Percentiles rank a stretch among this genome's conserved stretches.
These are phyloP conservation scores for Cyclotella distinguenda DNA, from an alignment of 108 stramenopile species.

Conservation along the genomic window DNA sequence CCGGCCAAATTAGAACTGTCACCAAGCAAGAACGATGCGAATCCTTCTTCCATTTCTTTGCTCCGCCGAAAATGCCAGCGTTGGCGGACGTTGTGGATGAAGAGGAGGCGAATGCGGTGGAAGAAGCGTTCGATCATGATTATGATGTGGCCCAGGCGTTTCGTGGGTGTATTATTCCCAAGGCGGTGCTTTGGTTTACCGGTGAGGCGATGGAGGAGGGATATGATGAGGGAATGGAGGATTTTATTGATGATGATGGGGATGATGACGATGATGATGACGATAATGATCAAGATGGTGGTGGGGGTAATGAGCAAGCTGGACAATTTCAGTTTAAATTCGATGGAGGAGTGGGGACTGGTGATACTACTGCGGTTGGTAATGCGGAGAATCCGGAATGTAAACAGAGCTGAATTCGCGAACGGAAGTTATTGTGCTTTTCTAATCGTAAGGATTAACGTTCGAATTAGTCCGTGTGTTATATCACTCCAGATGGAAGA, in stretches of 20 bases:
- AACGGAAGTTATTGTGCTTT: neutral
- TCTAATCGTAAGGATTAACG: too few relatives aligned
- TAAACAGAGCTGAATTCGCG: slow-evolving; percentile 22
- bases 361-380: slow-evolving; percentile 5
- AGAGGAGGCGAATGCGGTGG: slow-evolving; percentile 77
- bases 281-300: slow-evolving; percentile 1
- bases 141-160: slow-evolving; percentile 92
- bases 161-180: slow-evolving; percentile 83
- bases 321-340: slow-evolving; percentile 19
- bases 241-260: slow-evolving; percentile 9
- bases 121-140: slow-evolving; percentile 84
- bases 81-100: slow-evolving; percentile 76
- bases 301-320: neutral
- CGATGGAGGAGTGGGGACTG: slow-evolving; percentile 3
- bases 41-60: slow-evolving; percentile 93
- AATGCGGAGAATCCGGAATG: slow-evolving; percentile 45
- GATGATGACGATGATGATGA: slow-evolving; percentile 13
- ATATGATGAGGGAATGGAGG: slow-evolving; percentile 16
- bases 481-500: neutral
- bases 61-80: slow-evolving; percentile 66
- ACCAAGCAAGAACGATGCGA: slow-evolving; percentile 70
- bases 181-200: slow-evolving; percentile 92
- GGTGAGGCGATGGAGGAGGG: slow-evolving; percentile 74
- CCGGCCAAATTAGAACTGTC: slow-evolving; percentile 83
- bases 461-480: too few relatives aligned